Conservation (phyloP, 495 filamentous ascomycete genomes). For the Filosporella fistucella region DNA sequence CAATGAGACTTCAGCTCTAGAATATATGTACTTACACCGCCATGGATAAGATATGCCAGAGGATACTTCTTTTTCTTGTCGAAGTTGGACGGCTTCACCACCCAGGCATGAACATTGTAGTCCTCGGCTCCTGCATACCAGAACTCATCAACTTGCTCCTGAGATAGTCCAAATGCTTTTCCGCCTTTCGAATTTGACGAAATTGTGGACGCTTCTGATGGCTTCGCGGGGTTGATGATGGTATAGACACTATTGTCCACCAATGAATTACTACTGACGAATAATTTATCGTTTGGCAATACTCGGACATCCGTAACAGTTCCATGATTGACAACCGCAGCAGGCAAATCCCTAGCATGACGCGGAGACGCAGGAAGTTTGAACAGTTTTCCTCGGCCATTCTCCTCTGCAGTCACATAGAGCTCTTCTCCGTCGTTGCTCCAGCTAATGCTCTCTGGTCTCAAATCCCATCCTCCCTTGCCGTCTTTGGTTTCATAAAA, state of each 20-base stretch:
- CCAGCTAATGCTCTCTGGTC: slow-evolving; percentile 63
- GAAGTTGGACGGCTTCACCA: slow-evolving; percentile 79
- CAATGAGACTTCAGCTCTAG: too few relatives aligned
- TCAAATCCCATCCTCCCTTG: slow-evolving; percentile 61
- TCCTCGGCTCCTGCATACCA: slow-evolving; percentile 62
- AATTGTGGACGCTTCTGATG: slow-evolving; percentile 25
- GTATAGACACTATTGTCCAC: slow-evolving; percentile 67
- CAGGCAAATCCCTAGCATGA: slow-evolving; percentile 46
- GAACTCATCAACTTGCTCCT: slow-evolving; percentile 60
- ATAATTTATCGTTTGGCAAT: slow-evolving; percentile 49
- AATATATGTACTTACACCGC: too few relatives aligned
- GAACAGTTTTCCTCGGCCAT: slow-evolving; percentile 59
- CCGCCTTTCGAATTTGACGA: slow-evolving; percentile 70
- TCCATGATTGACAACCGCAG: slow-evolving; percentile 54
- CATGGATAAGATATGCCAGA: slow-evolving; percentile 79
- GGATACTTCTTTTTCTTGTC: slow-evolving; percentile 72
- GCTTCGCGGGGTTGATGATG: slow-evolving; percentile 44
- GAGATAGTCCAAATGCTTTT: slow-evolving; percentile 60
- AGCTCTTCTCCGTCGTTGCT: slow-evolving; percentile 59
- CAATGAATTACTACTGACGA: slow-evolving; percentile 61
- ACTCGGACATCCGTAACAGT: slow-evolving; percentile 54
- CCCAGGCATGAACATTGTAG: slow-evolving; percentile 69
- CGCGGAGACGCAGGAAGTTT: slow-evolving; percentile 51
- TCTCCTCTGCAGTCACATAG: slow-evolving; percentile 62
- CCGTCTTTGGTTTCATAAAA: slow-evolving; percentile 59